Evolutionary conservation across 768 basidiomycete species (phyloP).

Genomic region (Sarcomyxa edulis): DNA sequence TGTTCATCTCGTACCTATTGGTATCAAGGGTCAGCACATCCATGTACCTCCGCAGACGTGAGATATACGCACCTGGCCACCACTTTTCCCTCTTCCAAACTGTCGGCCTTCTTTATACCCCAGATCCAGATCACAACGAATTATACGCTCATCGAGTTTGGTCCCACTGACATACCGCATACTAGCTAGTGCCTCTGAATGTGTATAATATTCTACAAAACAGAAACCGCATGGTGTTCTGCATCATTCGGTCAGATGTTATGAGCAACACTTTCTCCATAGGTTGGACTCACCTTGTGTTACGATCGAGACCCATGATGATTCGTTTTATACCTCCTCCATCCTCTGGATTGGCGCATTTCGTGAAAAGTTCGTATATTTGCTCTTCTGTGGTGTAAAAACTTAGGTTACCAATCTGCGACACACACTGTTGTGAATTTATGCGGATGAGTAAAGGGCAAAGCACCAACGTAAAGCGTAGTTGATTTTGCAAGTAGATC

Average conservation of each 20-base stretch:
- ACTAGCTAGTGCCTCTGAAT: conserved; percentile 86
- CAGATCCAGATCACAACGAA: conserved; percentile 94
- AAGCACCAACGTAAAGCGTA: conserved; percentile 80
- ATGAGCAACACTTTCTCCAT: not conserved
- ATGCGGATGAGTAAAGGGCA: conserved; percentile 13
- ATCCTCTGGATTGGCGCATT: conserved; percentile 83
- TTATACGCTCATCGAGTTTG: conserved; percentile 97
- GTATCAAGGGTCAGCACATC: not conserved
- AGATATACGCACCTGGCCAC: conserved; percentile 69
- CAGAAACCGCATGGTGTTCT: conserved; percentile 94
- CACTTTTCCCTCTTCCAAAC: conserved; percentile 95
- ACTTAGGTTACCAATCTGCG: conserved; percentile 85
- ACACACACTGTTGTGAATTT: conserved; percentile 8
- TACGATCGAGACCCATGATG: conserved; percentile 91
- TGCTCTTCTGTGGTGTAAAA: conserved; percentile 96
- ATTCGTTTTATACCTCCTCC: conserved; percentile 90
- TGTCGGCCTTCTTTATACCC: conserved; percentile 97
- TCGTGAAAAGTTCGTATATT: conserved; percentile 89
- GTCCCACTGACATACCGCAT: conserved; percentile 96
- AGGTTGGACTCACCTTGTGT: conserved; percentile 57
- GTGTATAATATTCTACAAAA: conserved; percentile 95
- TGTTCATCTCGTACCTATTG: conserved; percentile 77
- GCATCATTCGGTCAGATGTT: conserved; percentile 11
- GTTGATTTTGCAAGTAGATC: conserved; percentile 79
- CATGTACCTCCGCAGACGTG: not conserved